phyloP scores from a whole-genome alignment of 495 filamentous ascomycete genomes.

The Venustampulla echinocandica region DNA sequence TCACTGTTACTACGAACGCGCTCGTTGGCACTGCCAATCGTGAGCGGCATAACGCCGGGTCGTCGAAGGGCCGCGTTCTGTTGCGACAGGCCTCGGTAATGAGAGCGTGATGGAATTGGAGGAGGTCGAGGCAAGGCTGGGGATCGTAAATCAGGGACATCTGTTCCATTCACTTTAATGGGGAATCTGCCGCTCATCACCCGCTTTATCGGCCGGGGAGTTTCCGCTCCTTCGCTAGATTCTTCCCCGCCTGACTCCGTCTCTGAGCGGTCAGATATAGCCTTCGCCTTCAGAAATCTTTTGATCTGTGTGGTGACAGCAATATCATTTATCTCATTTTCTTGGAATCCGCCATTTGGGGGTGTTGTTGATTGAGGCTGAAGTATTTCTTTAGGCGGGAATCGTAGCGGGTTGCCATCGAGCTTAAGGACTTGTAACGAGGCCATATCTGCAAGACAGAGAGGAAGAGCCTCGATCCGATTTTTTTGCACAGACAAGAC shows the following conservation, averaged over 20 bases:
- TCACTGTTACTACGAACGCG: conserved; percentile 87
- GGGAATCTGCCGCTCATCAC: conserved; percentile 74
- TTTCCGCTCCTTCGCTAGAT: conserved; percentile 59
- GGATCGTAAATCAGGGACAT: conserved; percentile 50
- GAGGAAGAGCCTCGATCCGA: conserved; percentile 71
- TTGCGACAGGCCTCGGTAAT: conserved; percentile 70
- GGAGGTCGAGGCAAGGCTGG: conserved; percentile 59
- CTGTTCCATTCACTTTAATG: conserved; percentile 60
- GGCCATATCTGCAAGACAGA: conserved; percentile 77
- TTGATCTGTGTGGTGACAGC: conserved; percentile 66
- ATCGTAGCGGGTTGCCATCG: conserved; percentile 71
- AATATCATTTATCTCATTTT: conserved; percentile 51
- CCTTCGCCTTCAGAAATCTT: conserved; percentile 58
- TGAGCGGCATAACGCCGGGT: conserved; percentile 60
- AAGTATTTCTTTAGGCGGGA: conserved; percentile 54
- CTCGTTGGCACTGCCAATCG: conserved; percentile 63
- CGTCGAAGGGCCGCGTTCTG: conserved; percentile 55
- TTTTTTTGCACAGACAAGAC: conserved; percentile 78
- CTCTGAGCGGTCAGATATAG: conserved; percentile 44
- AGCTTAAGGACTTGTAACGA: conserved; percentile 82
- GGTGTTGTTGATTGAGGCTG: conserved; percentile 37
- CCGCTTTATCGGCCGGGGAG: conserved; percentile 66
- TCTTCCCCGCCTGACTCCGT: conserved; percentile 57
- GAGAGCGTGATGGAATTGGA: conserved; percentile 65
- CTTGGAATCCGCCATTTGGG: conserved; percentile 35